Evolutionary conservation across 768 basidiomycete genomes (phyloP), one percentile per base, ranked within the genome.

Genomic region (Lactarius quietus): DNA sequence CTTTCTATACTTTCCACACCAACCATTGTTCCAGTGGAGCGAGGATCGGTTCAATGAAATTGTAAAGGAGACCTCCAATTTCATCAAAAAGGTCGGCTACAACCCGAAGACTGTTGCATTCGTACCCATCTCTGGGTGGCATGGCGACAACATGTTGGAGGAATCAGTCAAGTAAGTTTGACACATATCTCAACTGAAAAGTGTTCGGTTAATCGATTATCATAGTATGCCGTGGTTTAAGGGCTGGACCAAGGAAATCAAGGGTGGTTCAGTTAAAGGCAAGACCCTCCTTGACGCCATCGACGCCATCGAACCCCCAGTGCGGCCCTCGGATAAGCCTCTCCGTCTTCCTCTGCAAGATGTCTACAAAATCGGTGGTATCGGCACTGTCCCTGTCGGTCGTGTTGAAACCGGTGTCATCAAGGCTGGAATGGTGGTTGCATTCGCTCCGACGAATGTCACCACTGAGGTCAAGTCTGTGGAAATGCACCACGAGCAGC

Each of bases 361-460:
- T 87, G 97, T 99, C 76, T 98, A 99, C 93, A 99, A 99, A 87
- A 99, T 99, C 74, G 97, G 97, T 82, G 97, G 97, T 93, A 99
- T 99, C 72, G 97, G 97, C 72, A 99, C 97, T 74, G 97, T 99
- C 75, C 97, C 97, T 78, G 97, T 99, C 82, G 97, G 97, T 78
- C 97, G 97, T 92, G 97, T 99, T 73, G 97, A 99, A 86, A 99
- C 97, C 76, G 97, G 97, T 89, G 76, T 93, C 80, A 98, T 99
- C 87, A 97, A 97, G 86, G 93, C 95, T 74, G 96, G 96, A 79
- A 99, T 98, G 96, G 84, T 99, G 73, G 97, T 97, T 78, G 87
- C 82, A 77, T 99, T 98, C 77, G 96, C 96, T 71, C 96, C 96
- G 68, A 78, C 94, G 69, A 95, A 94, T 82, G 96, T 99, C 75